Evolutionary conservation across 2,329 filamentous ascomycete genomes (phyloP).

Genomic region (Fusarium nanum): DNA sequence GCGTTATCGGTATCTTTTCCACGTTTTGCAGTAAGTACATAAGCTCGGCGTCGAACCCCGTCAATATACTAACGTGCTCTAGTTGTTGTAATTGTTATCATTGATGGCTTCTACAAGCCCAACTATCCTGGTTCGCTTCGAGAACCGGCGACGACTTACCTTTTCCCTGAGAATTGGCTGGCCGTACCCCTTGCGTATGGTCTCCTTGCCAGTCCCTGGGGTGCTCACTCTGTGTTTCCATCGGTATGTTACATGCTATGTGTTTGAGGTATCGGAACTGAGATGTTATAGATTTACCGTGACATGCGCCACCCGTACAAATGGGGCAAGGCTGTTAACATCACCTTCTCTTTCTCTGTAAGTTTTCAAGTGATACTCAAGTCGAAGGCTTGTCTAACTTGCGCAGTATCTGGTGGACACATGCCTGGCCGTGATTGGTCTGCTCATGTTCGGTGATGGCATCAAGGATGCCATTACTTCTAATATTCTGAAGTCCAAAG

Average conservation of each 20-base stretch:
- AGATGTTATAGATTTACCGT: conserved; percentile 62
- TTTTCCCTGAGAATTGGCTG: conserved; percentile 88
- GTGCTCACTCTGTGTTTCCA: conserved; percentile 78
- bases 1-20: conserved; percentile 90
- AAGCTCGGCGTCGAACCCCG: neutral
- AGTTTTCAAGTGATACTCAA: conserved; percentile 44
- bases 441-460: conserved; percentile 94
- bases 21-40: conserved; percentile 82
- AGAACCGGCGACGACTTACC: conserved; percentile 80
- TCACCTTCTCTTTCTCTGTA: conserved; percentile 88
- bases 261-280: neutral
- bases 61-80: conserved; percentile 12
- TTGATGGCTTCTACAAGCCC: conserved; percentile 88
- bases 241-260: conserved; percentile 63
- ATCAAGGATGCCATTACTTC: conserved; percentile 90
- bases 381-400: conserved; percentile 3
- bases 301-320: conserved; percentile 82
- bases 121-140: conserved; percentile 83
- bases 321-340: conserved; percentile 78
- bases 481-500: conserved; percentile 81
- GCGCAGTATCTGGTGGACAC: conserved; percentile 80
- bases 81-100: conserved; percentile 86
- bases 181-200: conserved; percentile 90
- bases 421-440: conserved; percentile 82
- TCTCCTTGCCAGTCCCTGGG: conserved; percentile 82